Evolutionary conservation across 2,329 filamentous ascomycete genomes (phyloP), one percentile per base, ranked within the genome.

Genomic region (Cucurbitaria berberidis): DNA sequence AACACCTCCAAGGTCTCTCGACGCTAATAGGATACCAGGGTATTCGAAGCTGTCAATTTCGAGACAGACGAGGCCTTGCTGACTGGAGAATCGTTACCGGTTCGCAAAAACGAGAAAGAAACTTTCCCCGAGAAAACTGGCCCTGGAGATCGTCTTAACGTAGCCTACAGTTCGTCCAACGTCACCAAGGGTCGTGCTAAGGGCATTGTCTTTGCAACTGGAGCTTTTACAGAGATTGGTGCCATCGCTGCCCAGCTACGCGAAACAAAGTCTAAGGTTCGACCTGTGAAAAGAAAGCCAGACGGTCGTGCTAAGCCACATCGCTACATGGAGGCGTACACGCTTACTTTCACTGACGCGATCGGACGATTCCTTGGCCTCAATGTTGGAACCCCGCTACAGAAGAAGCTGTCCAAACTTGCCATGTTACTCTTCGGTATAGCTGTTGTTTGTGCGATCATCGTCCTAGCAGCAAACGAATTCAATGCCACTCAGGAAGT

Each of bases 1-100:
- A 22, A 21, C 9, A n/a, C 3, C 34, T 13, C 4, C 21, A n/a
- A 35, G 5, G 2, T 45, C 21, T 10, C 36, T 18, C 45, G 53
- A 53, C 51, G 44, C 5, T 15, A 10, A 5, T 9, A 26, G 16
- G 15, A 32, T 4, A 13, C 4, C 34, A 71, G 74, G 32, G 67
- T 83, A 3, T 70, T 87, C 52, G 82, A 87, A 57, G 83, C 83
- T 51, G 84, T 91, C 73, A 93, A 93, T 71, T 78, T 92, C 55
- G 89, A 89, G 47, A 88, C 86, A 55, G 89, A 93, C 55, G 87
- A 90, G 69, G 86, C 87, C 15, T 78, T 89, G 39, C 78, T 90
- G 36, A 90, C 88, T 4, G 88, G 88, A 60, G 88, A 90, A 74
- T 89, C 87, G 18, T 74, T 88, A 24, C 84, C 87, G 39, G 86